Percentiles rank a stretch among this genome's conserved stretches.
These are phyloP conservation scores for Fusarium sp. DNA, from an alignment of 2,329 filamentous ascomycete species.

Conservation along the genomic window DNA sequence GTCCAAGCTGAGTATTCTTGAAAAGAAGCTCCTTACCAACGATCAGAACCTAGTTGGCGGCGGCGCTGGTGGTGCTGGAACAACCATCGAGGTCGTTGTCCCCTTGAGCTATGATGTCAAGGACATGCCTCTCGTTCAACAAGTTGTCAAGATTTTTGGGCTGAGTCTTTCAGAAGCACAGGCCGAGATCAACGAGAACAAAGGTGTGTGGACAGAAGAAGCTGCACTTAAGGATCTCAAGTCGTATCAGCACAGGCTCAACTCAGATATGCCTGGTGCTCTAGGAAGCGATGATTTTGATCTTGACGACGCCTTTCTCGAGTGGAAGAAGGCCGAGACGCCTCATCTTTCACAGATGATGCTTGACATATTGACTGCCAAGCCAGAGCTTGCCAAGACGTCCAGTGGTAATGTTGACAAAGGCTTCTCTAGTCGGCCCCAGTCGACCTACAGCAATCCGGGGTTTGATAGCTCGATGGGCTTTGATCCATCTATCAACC, in stretches of 20 bases:
- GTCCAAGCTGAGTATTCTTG: conserved; percentile 80
- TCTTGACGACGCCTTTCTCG: conserved; percentile 84
- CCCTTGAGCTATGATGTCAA: conserved; percentile 93
- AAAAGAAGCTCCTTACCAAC: conserved; percentile 93
- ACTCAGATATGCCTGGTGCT: conserved; percentile 80
- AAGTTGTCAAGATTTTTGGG: conserved; percentile 88
- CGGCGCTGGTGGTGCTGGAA: conserved; percentile 52
- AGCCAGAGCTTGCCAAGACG: conserved; percentile 85
- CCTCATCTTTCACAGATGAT: conserved; percentile 94
- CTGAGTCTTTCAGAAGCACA: conserved; percentile 84
- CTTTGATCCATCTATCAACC: conserved; percentile 76
- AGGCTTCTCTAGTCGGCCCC: conserved; percentile 64
- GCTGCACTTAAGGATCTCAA: conserved; percentile 93
- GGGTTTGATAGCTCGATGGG: conserved; percentile 59
- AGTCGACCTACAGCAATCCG: conserved; percentile 63
- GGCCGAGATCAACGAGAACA: conserved; percentile 85
- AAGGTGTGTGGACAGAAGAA: conserved; percentile 87
- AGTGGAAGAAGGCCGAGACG: conserved; percentile 91
- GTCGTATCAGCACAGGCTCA: conserved; percentile 89
- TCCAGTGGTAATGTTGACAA: conserved; percentile 71
- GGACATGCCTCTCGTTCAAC: conserved; percentile 94
- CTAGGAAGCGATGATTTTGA: conserved; percentile 90
- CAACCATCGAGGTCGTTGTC: conserved; percentile 81
- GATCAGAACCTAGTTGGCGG: conserved; percentile 80
- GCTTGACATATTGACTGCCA: conserved; percentile 86